Conservation (phyloP, 768 basidiomycete species). For the Xerocomellus amylosporus region DNA sequence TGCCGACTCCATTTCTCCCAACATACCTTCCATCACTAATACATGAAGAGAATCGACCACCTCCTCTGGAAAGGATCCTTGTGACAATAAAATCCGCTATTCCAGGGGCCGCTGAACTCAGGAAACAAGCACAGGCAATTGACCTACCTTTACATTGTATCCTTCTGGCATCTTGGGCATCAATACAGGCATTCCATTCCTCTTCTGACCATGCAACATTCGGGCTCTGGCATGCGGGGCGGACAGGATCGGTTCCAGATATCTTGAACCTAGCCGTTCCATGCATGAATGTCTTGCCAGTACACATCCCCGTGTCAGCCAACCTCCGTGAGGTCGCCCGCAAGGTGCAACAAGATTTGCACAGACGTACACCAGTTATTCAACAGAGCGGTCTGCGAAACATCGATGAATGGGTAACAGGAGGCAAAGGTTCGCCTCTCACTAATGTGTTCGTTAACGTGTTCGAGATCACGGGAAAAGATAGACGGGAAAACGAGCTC, state of each 20-base stretch:
- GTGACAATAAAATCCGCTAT: conserved; percentile 40
- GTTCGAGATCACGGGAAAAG: conserved; percentile 35
- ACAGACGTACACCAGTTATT: conserved; percentile 36
- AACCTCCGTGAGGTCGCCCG: conserved; percentile 30
- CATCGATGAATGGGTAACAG: conserved; percentile 38
- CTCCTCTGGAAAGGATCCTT: conserved; percentile 9
- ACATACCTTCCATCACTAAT: conserved; percentile 26
- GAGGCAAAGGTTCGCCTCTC: conserved; percentile 29
- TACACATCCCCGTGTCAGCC: conserved; percentile 28
- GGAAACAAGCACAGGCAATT: conserved; percentile 40
- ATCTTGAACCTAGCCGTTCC: conserved; percentile 41
- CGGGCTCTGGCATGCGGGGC: conserved; percentile 48
- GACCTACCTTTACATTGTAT: conserved; percentile 40
- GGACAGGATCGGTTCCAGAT: conserved; percentile 35
- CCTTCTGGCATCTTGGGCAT: conserved; percentile 45
- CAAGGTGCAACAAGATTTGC: conserved; percentile 36
- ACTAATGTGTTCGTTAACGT: conserved; percentile 47
- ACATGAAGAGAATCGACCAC: background rate
- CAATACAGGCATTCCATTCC: conserved; percentile 34
- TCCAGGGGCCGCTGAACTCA: conserved; percentile 41
- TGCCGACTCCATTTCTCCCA: conserved; percentile 30
- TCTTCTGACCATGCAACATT: conserved; percentile 34
- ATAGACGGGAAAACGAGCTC: conserved; percentile 13
- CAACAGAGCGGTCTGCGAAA: conserved; percentile 40
- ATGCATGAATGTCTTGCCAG: conserved; percentile 45